A percentile compares a stretch with the other conserved stretches of the same genome.
Conservation (phyloP, 2,329 filamentous ascomycete genomes). For the Fusarium subtropicale region DNA sequence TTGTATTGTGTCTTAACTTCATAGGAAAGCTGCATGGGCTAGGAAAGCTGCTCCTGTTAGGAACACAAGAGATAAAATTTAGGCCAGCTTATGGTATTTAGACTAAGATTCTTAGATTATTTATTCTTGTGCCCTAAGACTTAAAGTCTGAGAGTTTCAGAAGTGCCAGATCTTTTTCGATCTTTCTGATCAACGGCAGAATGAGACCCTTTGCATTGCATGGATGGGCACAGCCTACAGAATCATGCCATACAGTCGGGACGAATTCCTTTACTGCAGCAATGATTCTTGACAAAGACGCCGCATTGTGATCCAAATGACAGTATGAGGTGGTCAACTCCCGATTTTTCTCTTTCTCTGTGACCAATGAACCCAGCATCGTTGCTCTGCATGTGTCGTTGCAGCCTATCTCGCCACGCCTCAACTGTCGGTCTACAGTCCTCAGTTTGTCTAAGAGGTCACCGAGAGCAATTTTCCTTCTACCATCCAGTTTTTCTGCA, state of each 20-base stretch:
- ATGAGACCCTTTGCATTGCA: neutral
- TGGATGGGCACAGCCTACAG: neutral
- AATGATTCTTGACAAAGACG: neutral
- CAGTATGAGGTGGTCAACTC: neutral
- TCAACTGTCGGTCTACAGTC: neutral
- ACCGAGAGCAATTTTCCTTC: neutral
- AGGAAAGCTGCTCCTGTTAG: too few relatives aligned
- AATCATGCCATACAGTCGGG: neutral
- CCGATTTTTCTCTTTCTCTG: neutral
- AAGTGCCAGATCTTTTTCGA: rapidly evolving
- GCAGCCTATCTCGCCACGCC: neutral
- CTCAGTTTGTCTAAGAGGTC: neutral
- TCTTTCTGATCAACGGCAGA: neutral
- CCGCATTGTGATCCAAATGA: neutral
- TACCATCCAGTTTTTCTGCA: neutral
- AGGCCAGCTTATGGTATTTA: too few relatives aligned
- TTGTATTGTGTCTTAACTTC: neutral
- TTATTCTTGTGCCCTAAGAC: too few relatives aligned
- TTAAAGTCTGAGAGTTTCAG: neutral
- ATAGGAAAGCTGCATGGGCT: too few relatives aligned
- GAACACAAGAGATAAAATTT: too few relatives aligned
- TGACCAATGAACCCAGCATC: neutral
- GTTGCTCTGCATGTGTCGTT: neutral
- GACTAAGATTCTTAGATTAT: too few relatives aligned
- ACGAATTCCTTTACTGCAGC: neutral